phyloP scores from a whole-genome alignment of 2,329 filamentous ascomycete species.

The Aspergillus awamori region DNA sequence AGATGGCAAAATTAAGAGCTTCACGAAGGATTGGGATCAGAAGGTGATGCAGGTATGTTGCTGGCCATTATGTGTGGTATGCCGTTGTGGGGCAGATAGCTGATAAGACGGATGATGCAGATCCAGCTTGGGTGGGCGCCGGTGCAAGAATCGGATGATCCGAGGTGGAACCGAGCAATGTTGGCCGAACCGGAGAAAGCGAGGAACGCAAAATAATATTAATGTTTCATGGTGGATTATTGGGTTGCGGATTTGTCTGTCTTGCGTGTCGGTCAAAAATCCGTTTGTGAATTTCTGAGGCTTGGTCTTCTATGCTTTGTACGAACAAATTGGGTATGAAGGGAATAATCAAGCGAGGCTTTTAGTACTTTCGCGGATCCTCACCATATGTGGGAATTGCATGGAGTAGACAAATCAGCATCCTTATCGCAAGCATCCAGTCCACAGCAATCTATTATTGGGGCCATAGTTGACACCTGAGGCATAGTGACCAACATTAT shows the following conservation, averaged over 20 bases:
- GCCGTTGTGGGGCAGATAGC: too few species aligned
- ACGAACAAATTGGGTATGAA: too few species aligned
- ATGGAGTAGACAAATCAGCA: neutral
- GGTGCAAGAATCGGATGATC: conserved; percentile 22
- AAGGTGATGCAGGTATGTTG: conserved; percentile 26
- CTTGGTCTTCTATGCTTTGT: too few species aligned
- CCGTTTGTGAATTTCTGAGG: too few species aligned
- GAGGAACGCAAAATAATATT: conserved; percentile 13
- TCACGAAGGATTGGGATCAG: conserved; percentile 45
- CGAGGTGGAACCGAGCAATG: conserved; percentile 25
- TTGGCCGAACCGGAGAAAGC: conserved; percentile 22
- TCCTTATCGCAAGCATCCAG: neutral
- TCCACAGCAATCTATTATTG: neutral
- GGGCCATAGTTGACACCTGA: neutral
- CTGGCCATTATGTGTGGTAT: too few species aligned
- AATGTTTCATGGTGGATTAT: neutral
- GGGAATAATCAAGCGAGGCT: too few species aligned
- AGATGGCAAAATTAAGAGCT: conserved; percentile 40
- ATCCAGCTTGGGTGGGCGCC: conserved; percentile 28
- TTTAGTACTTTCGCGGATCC: too few species aligned
- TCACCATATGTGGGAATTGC: too few species aligned
- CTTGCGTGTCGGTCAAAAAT: too few species aligned
- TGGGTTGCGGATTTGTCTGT: too few species aligned
- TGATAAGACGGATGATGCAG: neutral
- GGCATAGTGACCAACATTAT: neutral